Base-by-base conservation (phyloP, 257 asterid genomes). In the Solanum sitiens region DNA sequence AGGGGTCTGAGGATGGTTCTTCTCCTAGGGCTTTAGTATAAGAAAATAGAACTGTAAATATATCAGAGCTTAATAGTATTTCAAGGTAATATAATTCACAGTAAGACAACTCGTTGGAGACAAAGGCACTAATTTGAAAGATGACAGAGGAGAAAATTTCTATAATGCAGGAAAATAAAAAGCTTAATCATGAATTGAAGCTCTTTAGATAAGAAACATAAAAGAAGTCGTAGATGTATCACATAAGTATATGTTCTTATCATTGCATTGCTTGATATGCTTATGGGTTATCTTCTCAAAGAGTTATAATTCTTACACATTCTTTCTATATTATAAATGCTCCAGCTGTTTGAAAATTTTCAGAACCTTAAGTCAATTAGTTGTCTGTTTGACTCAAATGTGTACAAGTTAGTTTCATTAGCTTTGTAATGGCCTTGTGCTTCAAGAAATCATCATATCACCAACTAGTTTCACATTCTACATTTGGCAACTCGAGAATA, bases 281-380 rank as follows among this genome's bases (percentile, higher is more conserved):
- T 96, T 13, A 59, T 96, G 92, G 99, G 98, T 35, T 96, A 94
- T 90, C 91, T 94, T 87, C 79, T 95, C 93, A 95, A 94, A 95
- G 93, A 87, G 87, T 88, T 94, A 80, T 93, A 89, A 92, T 70
- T 39, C 23, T 39, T 53, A 37, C 86, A 85, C 87, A 72, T 82
- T 72, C 67, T 67, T 40, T 39, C 76, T 68, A 73, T 39, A 21
- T 87, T 45, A 83, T 74, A 76, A 76, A 79, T 86, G 45, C 86
- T 86, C 74, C 65, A 63, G 88, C 91, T 86, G 89, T 90, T 86
- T 80, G 65, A 88, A 89, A 79, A 86, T 25, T 85, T 84, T 86
- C 53, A 45, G 92, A 92, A 91, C 83, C 86, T 88, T 89, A 91
- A 89, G 44, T 92, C 89, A 89, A 83, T 67, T 42, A 68, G 88